Conservation (phyloP, 257 asterid genomes). For the Solanum etuberosum region DNA sequence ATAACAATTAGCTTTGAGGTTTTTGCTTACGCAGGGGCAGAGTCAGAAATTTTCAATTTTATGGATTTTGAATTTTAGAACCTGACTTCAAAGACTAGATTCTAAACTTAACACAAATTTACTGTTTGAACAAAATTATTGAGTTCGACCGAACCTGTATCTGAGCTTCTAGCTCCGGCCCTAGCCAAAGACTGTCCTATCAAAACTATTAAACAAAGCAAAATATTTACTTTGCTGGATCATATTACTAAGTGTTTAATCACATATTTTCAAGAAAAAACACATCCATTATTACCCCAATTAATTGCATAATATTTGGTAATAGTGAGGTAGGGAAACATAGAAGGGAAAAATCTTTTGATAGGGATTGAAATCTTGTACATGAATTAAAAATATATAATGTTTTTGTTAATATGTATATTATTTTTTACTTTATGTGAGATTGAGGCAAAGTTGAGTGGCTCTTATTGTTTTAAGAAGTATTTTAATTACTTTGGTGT, state of each 20-base stretch:
- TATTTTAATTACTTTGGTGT: not conserved
- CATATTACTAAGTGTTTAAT: not conserved
- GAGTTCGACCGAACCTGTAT: not conserved
- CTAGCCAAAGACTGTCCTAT: slow-evolving; percentile 7
- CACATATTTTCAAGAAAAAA: not conserved
- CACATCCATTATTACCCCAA: not conserved
- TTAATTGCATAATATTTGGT: not conserved
- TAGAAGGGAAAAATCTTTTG: not conserved
- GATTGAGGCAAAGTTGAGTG: not conserved
- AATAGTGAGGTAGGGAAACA: not conserved
- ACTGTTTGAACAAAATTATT: not conserved
- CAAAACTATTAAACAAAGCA: slow-evolving; percentile 5
- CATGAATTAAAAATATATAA: not conserved
- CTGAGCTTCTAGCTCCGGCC: not conserved
- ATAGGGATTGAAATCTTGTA: not conserved
- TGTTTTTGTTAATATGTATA: no score
- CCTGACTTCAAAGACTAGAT: not conserved
- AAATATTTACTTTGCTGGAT: not conserved
- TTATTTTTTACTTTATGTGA: no score
- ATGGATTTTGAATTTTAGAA: not conserved
- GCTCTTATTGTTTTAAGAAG: not conserved
- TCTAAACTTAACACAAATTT: not conserved
- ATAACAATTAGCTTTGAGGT: slow-evolving; percentile 13
- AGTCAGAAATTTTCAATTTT: not conserved
- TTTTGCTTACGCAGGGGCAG: not conserved